phyloP scores from a whole-genome alignment of 192 early-diverging fungal genomes.

The Entomortierella chlamydospora region DNA sequence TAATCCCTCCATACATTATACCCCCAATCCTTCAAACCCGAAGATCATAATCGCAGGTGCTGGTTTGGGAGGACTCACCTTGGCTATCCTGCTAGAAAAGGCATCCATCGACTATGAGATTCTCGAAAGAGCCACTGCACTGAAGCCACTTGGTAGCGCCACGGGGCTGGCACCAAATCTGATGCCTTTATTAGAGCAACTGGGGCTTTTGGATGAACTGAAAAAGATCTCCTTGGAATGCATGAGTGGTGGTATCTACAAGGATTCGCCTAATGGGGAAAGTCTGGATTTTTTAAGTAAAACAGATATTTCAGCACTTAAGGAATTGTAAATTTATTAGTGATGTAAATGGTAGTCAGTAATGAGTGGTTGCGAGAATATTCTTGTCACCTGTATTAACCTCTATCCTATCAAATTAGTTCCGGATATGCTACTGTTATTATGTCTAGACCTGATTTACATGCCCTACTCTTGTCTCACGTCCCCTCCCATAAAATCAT shows the following conservation, averaged over 20 bases:
- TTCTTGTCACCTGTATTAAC: too few species aligned
- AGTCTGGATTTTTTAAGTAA: background rate
- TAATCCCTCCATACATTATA: too few species aligned
- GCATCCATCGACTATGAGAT: background rate
- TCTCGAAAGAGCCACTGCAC: background rate
- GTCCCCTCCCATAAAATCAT: background rate
- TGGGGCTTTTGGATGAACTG: background rate
- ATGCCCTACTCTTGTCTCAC: background rate
- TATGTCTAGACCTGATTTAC: background rate
- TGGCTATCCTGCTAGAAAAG: background rate
- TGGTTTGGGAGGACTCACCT: background rate
- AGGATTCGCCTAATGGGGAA: too few species aligned
- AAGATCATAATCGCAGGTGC: background rate
- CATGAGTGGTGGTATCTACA: background rate
- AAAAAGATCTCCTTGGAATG: background rate
- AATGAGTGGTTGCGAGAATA: too few species aligned
- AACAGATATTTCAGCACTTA: too few species aligned
- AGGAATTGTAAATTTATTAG: background rate
- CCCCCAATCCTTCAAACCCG: background rate
- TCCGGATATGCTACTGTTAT: background rate
- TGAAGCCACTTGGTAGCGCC: background rate
- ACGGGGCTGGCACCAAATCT: background rate
- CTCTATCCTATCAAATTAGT: too few species aligned
- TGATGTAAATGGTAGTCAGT: too few species aligned
- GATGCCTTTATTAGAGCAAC: background rate